These are phyloP conservation scores for Cochlearia excelsa DNA, from an alignment of 345 rosid species.

Conservation along the genomic window DNA sequence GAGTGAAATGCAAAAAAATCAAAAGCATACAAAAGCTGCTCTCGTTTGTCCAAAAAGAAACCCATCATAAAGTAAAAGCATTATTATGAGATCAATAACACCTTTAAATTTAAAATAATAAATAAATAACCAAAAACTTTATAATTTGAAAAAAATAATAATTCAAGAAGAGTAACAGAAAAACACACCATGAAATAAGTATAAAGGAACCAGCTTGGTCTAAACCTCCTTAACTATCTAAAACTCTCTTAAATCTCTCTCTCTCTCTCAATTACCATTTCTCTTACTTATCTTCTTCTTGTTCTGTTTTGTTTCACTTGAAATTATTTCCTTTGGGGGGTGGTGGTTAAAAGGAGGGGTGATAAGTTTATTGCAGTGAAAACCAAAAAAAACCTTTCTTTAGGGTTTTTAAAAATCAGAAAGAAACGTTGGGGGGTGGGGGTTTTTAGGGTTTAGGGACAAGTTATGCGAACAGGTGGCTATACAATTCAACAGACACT, in stretches of 20 bases:
- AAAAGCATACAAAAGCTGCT: conserved; percentile 41
- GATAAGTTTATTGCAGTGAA: conserved; percentile 4
- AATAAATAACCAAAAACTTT: neutral
- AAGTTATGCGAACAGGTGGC: conserved; percentile 96
- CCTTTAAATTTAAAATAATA: neutral
- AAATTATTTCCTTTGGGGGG: conserved; percentile 15
- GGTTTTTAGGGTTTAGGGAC: conserved; percentile 51
- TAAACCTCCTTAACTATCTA: conserved; percentile 34
- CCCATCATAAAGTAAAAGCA: conserved; percentile 42
- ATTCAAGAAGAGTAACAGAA: conserved; percentile 31
- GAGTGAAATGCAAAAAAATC: conserved; percentile 41
- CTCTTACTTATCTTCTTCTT: neutral
- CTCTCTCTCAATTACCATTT: conserved; percentile 7
- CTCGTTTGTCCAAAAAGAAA: conserved; percentile 42
- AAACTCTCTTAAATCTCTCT: conserved; percentile 35
- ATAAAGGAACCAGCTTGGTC: conserved; percentile 38
- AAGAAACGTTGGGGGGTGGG: conserved; percentile 29
- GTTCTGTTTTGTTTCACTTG: conserved; percentile 21
- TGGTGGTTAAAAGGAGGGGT: conserved; percentile 26
- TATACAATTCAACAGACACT: conserved; percentile 96
- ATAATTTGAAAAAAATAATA: conserved; percentile 12
- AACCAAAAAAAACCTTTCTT: conserved; percentile 12
- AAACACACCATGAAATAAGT: conserved; percentile 37
- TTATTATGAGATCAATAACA: conserved; percentile 33
- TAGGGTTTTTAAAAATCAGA: conserved; percentile 20